Evolutionary conservation across 805 yeast genomes (phyloP), one percentile per base, ranked within the genome.

Genomic region (Geotrichum ghanense): DNA sequence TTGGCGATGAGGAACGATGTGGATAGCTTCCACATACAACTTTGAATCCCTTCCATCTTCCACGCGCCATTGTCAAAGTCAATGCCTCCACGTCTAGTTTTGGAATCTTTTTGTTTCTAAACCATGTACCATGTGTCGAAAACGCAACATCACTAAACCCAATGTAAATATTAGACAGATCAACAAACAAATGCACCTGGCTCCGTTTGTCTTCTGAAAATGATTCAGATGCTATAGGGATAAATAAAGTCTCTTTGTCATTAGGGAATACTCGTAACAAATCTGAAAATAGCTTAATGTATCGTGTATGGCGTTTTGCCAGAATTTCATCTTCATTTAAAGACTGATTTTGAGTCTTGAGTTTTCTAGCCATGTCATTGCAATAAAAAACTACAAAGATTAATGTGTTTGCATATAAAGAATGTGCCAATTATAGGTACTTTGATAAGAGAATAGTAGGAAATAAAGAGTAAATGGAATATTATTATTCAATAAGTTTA

Each of bases 121-220:
- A 31, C 14, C 37, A 12, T 7, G 37, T 9, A 9, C 9, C 12
- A 25, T 25, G 9, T 14, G 9, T 25, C 14, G 9, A 6, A 5
- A n/a, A 5, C 10, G 43, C 20, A 26, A 22, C 14, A 19, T 12
- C 20, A 2, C 22, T 22, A 22, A 27, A 43, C 16, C 45, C 43
- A n/a, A 46, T 35, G 19, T 26, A 43, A 10, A 43, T 46, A 25
- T 49, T 49, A 2, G 48, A 45, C 51, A 49, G 44, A 44, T 49
- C 51, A 2, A 49, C 22, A n/a, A 49, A 22, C 17, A 44, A 25
- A 14, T 39, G 26, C 7, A 49, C 22, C 6, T 43, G 43, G 21
- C 24, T 19, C 5, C 22, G n/a, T 14, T 9, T 3, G n/a, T 14
- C 17, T 16, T 41, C 22, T 3, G 42, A 31, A 26, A 42, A 41